These are phyloP conservation scores for Magnusiomyces tetraspermus DNA, from an alignment of 1,139 yeast genomes.

Conservation along the genomic window DNA sequence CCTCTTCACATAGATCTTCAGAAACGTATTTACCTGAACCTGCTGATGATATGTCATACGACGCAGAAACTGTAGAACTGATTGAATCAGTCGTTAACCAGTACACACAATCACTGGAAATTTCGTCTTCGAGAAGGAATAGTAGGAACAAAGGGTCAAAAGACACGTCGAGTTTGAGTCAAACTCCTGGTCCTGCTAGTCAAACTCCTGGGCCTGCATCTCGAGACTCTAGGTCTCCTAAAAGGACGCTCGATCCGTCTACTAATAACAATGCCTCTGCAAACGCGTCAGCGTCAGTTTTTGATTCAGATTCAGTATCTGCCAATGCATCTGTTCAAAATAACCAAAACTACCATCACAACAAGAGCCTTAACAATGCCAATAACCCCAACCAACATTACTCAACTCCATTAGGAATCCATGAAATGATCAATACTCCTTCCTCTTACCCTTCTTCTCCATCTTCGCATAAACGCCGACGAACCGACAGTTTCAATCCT, in stretches of 20 bases:
- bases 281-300: too few species aligned
- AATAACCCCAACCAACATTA: background rate
- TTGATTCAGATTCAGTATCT: too few species aligned
- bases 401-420: constrained; percentile 4
- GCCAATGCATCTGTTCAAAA: background rate
- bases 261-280: background rate
- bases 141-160: background rate
- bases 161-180: too few species aligned
- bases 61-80: constrained; percentile 10
- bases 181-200: too few species aligned
- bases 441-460: background rate
- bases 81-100: constrained; percentile 12
- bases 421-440: constrained; percentile 1
- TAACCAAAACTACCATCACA: too few species aligned
- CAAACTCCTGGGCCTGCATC: background rate
- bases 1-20: background rate
- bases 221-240: background rate
- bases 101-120: constrained; percentile 8
- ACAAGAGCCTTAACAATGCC: too few species aligned
- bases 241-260: too few species aligned
- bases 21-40: background rate
- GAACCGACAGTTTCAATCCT: background rate
- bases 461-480: background rate
- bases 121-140: constrained; percentile 4
- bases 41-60: constrained; percentile 8